phyloP scores from a whole-genome alignment of 345 rosid genomes.

The Alliaria petiolata region DNA sequence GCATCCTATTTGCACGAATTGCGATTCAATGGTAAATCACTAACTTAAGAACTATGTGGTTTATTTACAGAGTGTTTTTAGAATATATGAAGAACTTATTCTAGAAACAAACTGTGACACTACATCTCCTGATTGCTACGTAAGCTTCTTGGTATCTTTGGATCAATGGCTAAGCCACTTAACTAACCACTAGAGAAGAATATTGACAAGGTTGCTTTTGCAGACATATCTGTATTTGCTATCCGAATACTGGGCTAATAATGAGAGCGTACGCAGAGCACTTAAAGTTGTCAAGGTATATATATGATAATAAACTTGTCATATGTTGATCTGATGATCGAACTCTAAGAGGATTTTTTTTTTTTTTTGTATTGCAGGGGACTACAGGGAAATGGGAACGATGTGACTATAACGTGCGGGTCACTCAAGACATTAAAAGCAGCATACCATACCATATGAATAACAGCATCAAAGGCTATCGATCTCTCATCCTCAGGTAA shows the following conservation, averaged over 20 bases:
- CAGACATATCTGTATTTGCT: too few species aligned
- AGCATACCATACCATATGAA: not conserved
- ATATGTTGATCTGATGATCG: not conserved
- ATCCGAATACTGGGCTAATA: too few species aligned
- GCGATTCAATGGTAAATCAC: too few species aligned
- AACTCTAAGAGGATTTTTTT: too few species aligned
- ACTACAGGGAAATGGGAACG: not conserved
- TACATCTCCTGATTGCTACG: not conserved
- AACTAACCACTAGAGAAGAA: not conserved
- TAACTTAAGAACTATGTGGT: not conserved
- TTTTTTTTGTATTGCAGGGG: not conserved
- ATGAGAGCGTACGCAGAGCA: too few species aligned
- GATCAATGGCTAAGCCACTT: too few species aligned
- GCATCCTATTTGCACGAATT: too few species aligned
- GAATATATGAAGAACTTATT: not conserved
- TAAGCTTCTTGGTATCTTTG: too few species aligned
- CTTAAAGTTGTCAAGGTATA: slow-evolving; percentile 10
- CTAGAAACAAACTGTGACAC: not conserved
- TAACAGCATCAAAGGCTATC: not conserved
- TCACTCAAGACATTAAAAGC: not conserved
- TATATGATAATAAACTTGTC: not conserved
- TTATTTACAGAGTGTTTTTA: not conserved
- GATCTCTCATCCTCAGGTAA: slow-evolving; percentile 14
- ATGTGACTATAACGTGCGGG: not conserved
- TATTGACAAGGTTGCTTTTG: too few species aligned